Conservation (phyloP, 306 rosid species). For the Cucurbita moschata region DNA sequence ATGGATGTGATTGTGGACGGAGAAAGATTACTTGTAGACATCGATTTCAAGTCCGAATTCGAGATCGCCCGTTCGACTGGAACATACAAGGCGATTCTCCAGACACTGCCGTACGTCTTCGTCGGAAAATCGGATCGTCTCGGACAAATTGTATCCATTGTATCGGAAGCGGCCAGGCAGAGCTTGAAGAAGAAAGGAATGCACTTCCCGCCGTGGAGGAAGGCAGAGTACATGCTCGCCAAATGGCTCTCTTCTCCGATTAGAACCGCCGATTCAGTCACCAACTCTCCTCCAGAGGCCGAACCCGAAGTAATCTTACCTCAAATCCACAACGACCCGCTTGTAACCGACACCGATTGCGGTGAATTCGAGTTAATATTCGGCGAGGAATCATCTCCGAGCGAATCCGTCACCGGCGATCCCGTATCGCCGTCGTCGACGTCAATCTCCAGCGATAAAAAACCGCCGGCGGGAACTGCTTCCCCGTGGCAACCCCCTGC, state of each 20-base stretch:
- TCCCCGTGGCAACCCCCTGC: constrained; percentile 77
- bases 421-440: neutral
- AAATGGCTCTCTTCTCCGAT: constrained; percentile 77
- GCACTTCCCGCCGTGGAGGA: constrained; percentile 97
- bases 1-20: constrained; percentile 60
- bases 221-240: constrained; percentile 75
- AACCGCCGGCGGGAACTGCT: neutral
- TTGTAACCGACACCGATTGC: constrained; percentile 25
- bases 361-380: constrained; percentile 67
- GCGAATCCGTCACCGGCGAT: too few species aligned
- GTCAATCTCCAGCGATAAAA: constrained; percentile 1
- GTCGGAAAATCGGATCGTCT: constrained; percentile 83
- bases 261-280: constrained; percentile 14
- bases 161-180: constrained; percentile 71
- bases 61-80: constrained; percentile 93
- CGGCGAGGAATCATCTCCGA: constrained; percentile 30
- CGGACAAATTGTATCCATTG: constrained; percentile 49
- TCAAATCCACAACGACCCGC: constrained; percentile 2
- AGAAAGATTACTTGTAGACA: constrained; percentile 69
- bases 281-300: neutral
- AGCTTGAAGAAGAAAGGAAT: constrained; percentile 94
- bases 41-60: constrained; percentile 90
- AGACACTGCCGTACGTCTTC: constrained; percentile 66
- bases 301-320: neutral
- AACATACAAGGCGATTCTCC: constrained; percentile 62